Percentiles rank a stretch among this genome's conserved stretches.
Evolutionary conservation across 1,139 yeast genomes (phyloP).

Genomic region (Geotrichum restrictum): DNA sequence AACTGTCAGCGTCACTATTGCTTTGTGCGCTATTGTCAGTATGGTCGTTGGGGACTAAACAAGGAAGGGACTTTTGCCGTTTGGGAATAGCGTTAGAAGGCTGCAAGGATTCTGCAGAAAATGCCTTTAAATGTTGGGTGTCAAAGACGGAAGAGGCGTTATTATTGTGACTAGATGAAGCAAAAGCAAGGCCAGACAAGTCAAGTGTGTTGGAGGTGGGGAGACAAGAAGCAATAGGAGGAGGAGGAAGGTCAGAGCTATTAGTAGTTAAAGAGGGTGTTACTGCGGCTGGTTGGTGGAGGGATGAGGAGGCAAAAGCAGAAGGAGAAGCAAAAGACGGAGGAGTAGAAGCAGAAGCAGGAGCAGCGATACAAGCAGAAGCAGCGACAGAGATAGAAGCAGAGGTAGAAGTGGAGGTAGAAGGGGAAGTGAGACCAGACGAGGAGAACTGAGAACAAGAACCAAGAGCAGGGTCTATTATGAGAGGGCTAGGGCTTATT

Average conservation of each 20-base stretch:
- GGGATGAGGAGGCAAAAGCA: too few relatives aligned
- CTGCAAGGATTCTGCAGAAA: neutral
- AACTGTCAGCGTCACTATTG: neutral
- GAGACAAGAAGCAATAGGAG: neutral
- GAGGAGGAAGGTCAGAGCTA: too few relatives aligned
- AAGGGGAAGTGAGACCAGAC: constrained; percentile 3
- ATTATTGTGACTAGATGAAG: constrained; percentile 3
- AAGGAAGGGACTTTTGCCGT: neutral
- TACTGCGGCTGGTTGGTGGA: too few relatives aligned
- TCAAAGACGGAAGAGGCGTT: neutral
- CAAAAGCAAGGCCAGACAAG: constrained; percentile 15
- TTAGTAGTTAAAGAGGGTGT: neutral
- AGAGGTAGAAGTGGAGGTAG: constrained; percentile 10
- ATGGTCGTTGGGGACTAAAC: neutral
- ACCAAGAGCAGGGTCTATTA: neutral
- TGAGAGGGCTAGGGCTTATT: constrained; percentile 8
- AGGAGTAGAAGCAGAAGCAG: constrained; percentile 10
- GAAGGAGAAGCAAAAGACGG: neutral
- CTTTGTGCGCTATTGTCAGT: neutral
- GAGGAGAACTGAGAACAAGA: neutral
- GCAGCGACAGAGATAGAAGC: too few relatives aligned
- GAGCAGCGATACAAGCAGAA: neutral
- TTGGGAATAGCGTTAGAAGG: neutral
- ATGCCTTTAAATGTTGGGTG: neutral
- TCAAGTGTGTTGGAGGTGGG: neutral